A percentile compares a stretch with the other conserved stretches of the same genome.
Conservation (phyloP, 1,139 yeast genomes). For the Lodderomyces orthopsilosis region DNA sequence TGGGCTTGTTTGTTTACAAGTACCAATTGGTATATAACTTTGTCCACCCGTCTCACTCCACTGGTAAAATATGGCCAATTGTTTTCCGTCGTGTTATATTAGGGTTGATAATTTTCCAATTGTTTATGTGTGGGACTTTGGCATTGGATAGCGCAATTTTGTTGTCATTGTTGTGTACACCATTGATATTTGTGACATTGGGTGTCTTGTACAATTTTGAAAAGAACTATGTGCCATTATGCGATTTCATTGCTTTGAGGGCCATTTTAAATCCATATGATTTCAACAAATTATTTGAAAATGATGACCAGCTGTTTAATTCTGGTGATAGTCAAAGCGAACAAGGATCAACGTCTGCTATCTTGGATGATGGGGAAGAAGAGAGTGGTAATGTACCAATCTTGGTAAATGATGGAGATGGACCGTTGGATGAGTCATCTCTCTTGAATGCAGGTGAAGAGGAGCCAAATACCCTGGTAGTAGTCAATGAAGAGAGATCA, state of each 20-base stretch:
- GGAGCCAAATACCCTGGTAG: background rate
- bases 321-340: conserved; percentile 3
- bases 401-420: conserved; percentile 3
- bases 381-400: background rate
- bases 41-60: conserved; percentile 71
- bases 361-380: conserved; percentile 6
- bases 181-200: conserved; percentile 50
- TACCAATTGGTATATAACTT: conserved; percentile 64
- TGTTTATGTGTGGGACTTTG: conserved; percentile 68
- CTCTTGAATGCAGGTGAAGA: conserved; percentile 18
- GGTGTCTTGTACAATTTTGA: conserved; percentile 55
- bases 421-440: conserved; percentile 28
- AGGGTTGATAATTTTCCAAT: conserved; percentile 58
- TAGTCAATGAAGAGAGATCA: conserved; percentile 3
- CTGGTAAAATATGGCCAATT: conserved; percentile 73
- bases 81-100: conserved; percentile 59
- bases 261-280: conserved; percentile 50
- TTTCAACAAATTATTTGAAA: conserved; percentile 44
- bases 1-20: conserved; percentile 65
- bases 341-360: conserved; percentile 4
- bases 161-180: conserved; percentile 50
- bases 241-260: conserved; percentile 59
- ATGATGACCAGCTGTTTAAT: conserved; percentile 16
- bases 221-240: conserved; percentile 57
- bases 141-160: conserved; percentile 61